A percentile compares a stretch with the other conserved stretches of the same genome.
These are phyloP conservation scores for Trametes versicolor DNA, from an alignment of 1,284 basidiomycete genomes.

Conservation along the genomic window DNA sequence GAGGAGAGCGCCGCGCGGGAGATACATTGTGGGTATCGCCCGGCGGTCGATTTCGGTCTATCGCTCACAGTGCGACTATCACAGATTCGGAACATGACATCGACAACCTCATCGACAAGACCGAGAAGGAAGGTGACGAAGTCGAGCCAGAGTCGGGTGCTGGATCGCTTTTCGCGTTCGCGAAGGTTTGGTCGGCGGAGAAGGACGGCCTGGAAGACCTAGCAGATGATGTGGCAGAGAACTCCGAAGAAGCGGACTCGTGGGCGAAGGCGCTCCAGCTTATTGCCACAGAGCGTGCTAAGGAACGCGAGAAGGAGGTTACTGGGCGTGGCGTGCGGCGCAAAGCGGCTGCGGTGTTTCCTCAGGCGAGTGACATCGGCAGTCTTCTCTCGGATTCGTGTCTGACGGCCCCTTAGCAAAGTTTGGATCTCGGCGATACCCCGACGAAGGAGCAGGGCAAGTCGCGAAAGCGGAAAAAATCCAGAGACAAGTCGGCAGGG, in stretches of 20 bases:
- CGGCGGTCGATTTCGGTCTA: no score
- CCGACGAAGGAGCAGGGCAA: slow-evolving; percentile 40
- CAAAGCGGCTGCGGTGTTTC: slow-evolving; percentile 65
- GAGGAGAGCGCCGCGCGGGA: slow-evolving; percentile 61
- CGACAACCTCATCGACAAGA: slow-evolving; percentile 84
- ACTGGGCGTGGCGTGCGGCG: slow-evolving; percentile 79
- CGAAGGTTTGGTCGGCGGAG: slow-evolving; percentile 88
- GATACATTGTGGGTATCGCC: slow-evolving; percentile 69
- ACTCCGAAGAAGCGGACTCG: slow-evolving; percentile 68
- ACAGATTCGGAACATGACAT: slow-evolving; percentile 83
- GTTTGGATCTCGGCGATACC: slow-evolving; percentile 42
- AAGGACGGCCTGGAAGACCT: slow-evolving; percentile 76
- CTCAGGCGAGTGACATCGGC: slow-evolving; percentile 53
- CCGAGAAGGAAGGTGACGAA: slow-evolving; percentile 77
- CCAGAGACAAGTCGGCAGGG: slow-evolving; percentile 39
- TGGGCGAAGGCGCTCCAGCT: slow-evolving; percentile 80
- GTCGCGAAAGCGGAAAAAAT: slow-evolving; percentile 39
- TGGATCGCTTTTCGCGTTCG: slow-evolving; percentile 78
- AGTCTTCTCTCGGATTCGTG: not conserved
- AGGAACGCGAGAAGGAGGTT: slow-evolving; percentile 57
- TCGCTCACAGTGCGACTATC: not conserved
- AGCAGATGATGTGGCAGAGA: slow-evolving; percentile 54
- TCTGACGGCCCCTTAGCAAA: slow-evolving; percentile 34
- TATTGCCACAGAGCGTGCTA: slow-evolving; percentile 64
- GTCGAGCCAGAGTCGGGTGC: slow-evolving; percentile 55